phyloP scores from a whole-genome alignment of 2,329 filamentous ascomycete genomes.

The Lasiodiplodia gonubiensis region DNA sequence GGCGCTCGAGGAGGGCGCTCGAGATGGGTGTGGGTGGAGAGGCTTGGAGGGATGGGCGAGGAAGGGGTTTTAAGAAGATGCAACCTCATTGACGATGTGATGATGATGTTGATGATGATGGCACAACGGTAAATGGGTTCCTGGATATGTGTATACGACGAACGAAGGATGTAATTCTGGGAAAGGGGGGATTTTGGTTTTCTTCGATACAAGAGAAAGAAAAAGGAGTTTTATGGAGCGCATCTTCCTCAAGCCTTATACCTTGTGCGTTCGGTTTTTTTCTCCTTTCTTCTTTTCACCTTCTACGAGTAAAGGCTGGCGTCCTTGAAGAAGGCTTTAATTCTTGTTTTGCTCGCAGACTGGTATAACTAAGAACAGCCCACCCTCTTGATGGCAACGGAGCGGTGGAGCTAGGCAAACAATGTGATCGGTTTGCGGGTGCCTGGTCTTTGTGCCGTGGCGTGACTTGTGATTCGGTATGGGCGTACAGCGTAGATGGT shows the following conservation, averaged over 20 bases:
- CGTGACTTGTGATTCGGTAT: too few relatives aligned
- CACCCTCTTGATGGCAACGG: too few relatives aligned
- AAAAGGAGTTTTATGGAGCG: slow-evolving; percentile 5
- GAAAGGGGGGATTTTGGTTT: neutral
- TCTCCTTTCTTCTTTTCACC: neutral
- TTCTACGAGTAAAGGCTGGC: too few relatives aligned
- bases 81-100: neutral
- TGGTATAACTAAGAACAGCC: too few relatives aligned
- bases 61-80: slow-evolving; percentile 35
- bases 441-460: too few relatives aligned
- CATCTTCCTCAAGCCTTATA: neutral
- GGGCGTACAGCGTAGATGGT: too few relatives aligned
- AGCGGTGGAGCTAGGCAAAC: too few relatives aligned
- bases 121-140: neutral
- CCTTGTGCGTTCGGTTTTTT: neutral
- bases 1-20: slow-evolving; percentile 66
- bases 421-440: too few relatives aligned
- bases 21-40: slow-evolving; percentile 63
- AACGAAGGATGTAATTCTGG: neutral
- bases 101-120: neutral
- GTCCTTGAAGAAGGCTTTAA: too few relatives aligned
- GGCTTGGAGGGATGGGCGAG: slow-evolving; percentile 60
- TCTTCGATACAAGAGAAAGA: neutral
- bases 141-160: neutral
- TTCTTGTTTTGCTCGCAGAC: too few relatives aligned